Percentiles rank a stretch among this genome's conserved stretches.
Evolutionary conservation across 176 grass and related monocot genomes (phyloP).

Genomic region (Otatea glauca): DNA sequence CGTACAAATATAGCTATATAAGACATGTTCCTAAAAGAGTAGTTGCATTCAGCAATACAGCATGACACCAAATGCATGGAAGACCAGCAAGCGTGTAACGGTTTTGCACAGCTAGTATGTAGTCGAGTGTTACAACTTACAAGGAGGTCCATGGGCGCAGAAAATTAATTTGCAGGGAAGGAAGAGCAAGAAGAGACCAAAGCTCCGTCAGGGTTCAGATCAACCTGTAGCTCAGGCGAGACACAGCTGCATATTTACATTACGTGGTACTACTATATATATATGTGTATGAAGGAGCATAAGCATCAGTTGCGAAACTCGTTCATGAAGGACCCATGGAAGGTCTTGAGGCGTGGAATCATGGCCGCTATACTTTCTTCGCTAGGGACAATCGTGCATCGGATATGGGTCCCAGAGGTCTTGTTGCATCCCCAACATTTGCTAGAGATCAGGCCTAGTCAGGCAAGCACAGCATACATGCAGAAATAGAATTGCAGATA

Average conservation of each 20-base stretch:
- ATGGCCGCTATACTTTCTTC: constrained; percentile 59
- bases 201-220: not conserved
- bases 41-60: not conserved
- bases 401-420: constrained; percentile 54
- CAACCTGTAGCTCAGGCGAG: not conserved
- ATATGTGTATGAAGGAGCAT: not conserved
- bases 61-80: no score
- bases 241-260: not conserved
- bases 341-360: constrained; percentile 50
- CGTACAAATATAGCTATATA: not conserved
- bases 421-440: constrained; percentile 4
- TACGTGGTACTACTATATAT: not conserved
- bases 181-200: not conserved
- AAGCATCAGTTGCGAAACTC: constrained; percentile 45
- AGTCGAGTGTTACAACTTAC: not conserved
- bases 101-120: not conserved
- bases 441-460: not conserved
- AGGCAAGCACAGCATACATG: not conserved
- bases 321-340: constrained; percentile 80
- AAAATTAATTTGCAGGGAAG: not conserved
- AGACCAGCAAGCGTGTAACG: not conserved
- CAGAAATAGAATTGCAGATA: no score
- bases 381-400: constrained; percentile 58
- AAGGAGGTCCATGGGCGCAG: not conserved
- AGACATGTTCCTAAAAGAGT: not conserved